phyloP scores from a whole-genome alignment of 139 green algal genomes.

The Pleodorina starrii region DNA sequence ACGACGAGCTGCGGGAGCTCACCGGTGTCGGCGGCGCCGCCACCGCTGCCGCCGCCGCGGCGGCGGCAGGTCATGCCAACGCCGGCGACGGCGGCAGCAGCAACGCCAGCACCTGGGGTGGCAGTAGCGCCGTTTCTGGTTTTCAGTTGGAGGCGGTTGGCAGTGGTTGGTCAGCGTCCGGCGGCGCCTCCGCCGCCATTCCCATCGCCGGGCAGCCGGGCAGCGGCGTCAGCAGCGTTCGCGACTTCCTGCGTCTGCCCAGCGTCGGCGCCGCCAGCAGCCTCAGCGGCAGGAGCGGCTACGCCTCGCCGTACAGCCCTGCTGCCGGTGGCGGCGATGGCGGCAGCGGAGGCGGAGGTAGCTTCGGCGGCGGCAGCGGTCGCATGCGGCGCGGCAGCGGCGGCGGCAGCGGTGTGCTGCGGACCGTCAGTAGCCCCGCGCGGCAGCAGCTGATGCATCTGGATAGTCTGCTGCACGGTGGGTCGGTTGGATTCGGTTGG shows the following conservation, averaged over 20 bases:
- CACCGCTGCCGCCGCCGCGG: not conserved
- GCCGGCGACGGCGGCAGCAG: not conserved
- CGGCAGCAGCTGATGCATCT: conserved; percentile 29
- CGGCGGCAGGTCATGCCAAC: not conserved
- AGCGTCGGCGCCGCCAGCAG: not conserved
- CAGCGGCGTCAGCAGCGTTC: conserved; percentile 14
- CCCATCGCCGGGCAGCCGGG: not conserved
- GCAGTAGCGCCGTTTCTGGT: conserved; percentile 14
- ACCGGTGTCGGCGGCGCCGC: not conserved
- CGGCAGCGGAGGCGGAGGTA: not conserved
- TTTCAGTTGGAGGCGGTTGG: not conserved
- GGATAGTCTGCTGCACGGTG: conserved; percentile 13
- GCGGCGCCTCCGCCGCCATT: not conserved
- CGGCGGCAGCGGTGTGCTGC: not conserved
- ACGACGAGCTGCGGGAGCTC: not conserved
- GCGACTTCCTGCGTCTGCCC: not conserved
- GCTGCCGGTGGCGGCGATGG: not conserved
- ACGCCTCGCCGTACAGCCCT: no score
- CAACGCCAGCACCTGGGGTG: conserved; percentile 39
- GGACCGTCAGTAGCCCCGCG: not conserved
- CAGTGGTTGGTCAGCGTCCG: not conserved
- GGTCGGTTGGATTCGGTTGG: not conserved
- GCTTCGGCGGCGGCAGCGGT: not conserved
- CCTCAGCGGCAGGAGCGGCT: conserved; percentile 2
- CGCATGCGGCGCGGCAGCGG: not conserved